Evolutionary conservation across 2,329 filamentous ascomycete genomes (phyloP), one percentile per base, ranked within the genome.

Genomic region (Cytospora piceicola): DNA sequence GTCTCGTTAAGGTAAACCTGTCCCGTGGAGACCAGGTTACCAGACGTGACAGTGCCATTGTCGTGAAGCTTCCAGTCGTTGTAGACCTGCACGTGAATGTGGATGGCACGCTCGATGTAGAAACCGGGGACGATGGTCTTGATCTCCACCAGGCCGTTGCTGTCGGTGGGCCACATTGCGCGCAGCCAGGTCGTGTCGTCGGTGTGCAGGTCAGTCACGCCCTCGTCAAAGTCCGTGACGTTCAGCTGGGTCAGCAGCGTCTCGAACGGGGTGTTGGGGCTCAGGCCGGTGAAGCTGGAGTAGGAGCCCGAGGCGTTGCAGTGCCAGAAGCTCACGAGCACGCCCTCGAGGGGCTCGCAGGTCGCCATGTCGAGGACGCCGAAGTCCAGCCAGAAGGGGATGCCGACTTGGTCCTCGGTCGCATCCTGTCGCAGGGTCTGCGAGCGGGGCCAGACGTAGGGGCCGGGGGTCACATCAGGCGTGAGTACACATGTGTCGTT

Each of bases 251-350:
- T 32, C 24, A 56, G 52, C 57, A 65, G 51, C 14, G 34, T 29
- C 8, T 29, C 15, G 51, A 60, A 65, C 7, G 34, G 32, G 27
- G 57, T 64, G 56, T 64, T 64, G 17, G 62, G 62, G 12, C 42
- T 53, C 24, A 64, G 56, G 20, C 22, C 62, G 4, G 55, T 61
- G 52, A 65, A 65, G 29, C 42, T 53, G 3, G 62, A 64, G 56
- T 59, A 59, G 15, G 36, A 34, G 1, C 56, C 63, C 7, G 63
- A 60, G 1, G 63, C 63, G 34, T 64, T 58, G 55, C 46, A 66
- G 56, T 66, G 64, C 64, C 64, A 66, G 32, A 66, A 64, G 55
- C 49, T 53, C 15, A 64, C 64, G 12, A 66, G 17, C 4, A 58
- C 64, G 9, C 56, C 36, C 22, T 59, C 55, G 29, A 66, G 60